Conservation (phyloP, 2,329 filamentous ascomycete genomes). For the Aspergillus novofumigatus region DNA sequence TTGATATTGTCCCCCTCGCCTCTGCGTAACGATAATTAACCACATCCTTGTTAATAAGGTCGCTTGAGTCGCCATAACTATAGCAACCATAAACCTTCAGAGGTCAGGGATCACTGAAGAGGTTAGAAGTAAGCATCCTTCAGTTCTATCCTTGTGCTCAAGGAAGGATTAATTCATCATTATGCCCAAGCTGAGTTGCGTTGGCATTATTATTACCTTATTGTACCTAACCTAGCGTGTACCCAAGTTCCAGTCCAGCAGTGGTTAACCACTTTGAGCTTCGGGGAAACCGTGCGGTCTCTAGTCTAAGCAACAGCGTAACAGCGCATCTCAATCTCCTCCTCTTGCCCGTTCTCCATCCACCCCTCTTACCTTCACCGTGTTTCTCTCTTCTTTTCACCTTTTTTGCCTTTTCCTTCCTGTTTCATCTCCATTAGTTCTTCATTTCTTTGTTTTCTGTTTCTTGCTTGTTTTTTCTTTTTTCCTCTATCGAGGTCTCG, state of each 20-base stretch:
- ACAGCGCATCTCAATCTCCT: not conserved
- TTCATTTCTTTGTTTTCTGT: slow-evolving; percentile 3
- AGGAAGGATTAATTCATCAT: not conserved
- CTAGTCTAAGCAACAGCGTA: no score
- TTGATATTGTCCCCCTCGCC: not conserved
- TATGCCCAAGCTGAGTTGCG: not conserved
- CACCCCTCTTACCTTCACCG: not conserved
- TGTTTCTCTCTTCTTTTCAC: slow-evolving; percentile 3
- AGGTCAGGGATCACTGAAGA: not conserved
- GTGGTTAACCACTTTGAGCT: no score
- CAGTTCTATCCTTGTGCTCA: not conserved
- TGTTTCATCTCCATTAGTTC: not conserved
- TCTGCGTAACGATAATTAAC: not conserved
- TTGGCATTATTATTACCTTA: not conserved
- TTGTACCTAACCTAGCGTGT: not conserved
- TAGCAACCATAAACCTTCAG: not conserved
- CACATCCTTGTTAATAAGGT: not conserved
- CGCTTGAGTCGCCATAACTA: not conserved
- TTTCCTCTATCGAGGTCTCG: not conserved
- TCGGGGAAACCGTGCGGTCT: not conserved
- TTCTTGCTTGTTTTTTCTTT: not conserved
- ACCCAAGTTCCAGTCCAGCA: no score
- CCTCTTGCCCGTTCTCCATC: slow-evolving; percentile 1
- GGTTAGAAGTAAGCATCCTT: not conserved
- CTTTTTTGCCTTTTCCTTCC: slow-evolving; percentile 4